Conservation (phyloP, 2,329 filamentous ascomycete species). For the Monosporascus sp. region DNA sequence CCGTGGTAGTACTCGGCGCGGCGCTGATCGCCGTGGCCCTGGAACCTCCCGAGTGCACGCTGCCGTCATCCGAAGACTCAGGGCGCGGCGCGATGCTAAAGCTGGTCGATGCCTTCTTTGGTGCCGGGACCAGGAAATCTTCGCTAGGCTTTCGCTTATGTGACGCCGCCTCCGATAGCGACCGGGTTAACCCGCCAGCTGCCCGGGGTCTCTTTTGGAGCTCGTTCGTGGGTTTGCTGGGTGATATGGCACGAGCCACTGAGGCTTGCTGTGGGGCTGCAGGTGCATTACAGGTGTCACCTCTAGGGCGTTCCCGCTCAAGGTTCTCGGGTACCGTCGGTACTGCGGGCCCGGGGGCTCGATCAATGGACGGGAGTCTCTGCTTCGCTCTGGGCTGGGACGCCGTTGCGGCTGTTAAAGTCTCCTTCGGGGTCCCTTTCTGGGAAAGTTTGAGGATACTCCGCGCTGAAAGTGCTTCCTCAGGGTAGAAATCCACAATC, state of each 20-base stretch:
- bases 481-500: slow-evolving; percentile 22
- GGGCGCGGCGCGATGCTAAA: slow-evolving; percentile 2
- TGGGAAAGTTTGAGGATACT: slow-evolving; percentile 5
- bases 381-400: not conserved
- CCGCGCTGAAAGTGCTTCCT: slow-evolving; percentile 14
- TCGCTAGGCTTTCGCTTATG: slow-evolving; percentile 15
- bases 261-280: not conserved
- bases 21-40: not conserved
- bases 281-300: not conserved
- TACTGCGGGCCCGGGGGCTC: not conserved
- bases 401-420: not conserved
- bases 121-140: not conserved
- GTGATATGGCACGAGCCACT: not conserved
- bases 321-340: not conserved
- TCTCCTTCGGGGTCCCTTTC: not conserved
- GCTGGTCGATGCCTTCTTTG: slow-evolving; percentile 8
- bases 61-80: slow-evolving; percentile 1
- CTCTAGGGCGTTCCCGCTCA: not conserved
- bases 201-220: slow-evolving; percentile 3
- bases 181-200: slow-evolving; percentile 7
- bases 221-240: slow-evolving; percentile 12
- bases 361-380: not conserved
- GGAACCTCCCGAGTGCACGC: slow-evolving; percentile 1
- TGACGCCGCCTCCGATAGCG: slow-evolving; percentile 10
- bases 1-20: slow-evolving; percentile 4